phyloP scores from a whole-genome alignment of 495 filamentous ascomycete genomes.

The Collariella sp. region DNA sequence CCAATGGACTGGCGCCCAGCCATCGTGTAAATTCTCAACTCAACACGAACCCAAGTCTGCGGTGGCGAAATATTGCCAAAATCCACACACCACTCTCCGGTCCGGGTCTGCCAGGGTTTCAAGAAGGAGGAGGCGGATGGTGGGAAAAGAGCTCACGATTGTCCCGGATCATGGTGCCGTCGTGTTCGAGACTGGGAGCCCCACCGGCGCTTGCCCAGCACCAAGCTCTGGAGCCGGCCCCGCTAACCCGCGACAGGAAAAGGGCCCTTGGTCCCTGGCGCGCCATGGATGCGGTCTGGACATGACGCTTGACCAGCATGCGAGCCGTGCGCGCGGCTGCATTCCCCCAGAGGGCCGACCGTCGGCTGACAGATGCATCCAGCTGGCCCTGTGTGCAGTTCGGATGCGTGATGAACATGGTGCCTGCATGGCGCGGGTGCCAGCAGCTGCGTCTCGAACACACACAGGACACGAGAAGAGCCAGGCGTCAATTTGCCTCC shows the following conservation, averaged over 20 bases:
- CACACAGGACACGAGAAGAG: slow-evolving; percentile 14
- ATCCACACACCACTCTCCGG: slow-evolving; percentile 1
- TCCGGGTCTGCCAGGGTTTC: slow-evolving; percentile 12
- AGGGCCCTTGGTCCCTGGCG: not conserved
- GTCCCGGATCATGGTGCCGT: slow-evolving; percentile 12
- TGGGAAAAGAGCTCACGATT: slow-evolving; percentile 6
- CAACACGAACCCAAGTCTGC: not conserved
- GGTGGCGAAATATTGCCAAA: slow-evolving; percentile 13
- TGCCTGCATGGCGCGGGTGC: slow-evolving; percentile 24
- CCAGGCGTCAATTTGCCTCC: not conserved
- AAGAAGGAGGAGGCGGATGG: not conserved
- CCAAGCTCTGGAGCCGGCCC: slow-evolving; percentile 5
- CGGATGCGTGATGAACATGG: not conserved
- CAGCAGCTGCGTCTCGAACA: slow-evolving; percentile 6
- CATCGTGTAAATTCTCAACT: not conserved
- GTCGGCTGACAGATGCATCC: not conserved
- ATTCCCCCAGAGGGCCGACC: no score
- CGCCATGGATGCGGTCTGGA: not conserved
- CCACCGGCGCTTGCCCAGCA: slow-evolving; percentile 7
- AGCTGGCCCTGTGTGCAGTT: not conserved
- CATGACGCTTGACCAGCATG: not conserved
- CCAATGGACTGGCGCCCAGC: not conserved
- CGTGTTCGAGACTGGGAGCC: slow-evolving; percentile 10
- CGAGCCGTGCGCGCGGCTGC: not conserved
- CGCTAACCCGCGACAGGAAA: slow-evolving; percentile 1